Conservation (phyloP, 371 early-diverging fungal species). For the Fennellomyces sp. region DNA sequence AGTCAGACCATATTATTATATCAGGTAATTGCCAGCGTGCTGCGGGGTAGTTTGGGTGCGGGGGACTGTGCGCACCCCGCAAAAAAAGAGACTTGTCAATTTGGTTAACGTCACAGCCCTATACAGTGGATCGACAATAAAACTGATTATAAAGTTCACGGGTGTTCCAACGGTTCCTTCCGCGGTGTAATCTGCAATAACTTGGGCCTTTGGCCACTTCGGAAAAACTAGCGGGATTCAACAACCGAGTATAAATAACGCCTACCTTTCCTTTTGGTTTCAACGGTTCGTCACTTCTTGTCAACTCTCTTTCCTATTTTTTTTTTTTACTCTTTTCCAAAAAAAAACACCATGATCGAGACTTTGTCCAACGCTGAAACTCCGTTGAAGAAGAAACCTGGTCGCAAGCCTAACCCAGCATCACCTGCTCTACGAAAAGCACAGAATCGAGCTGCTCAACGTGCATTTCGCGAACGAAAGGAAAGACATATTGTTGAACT, state of each 20-base stretch:
- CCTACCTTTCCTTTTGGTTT: neutral
- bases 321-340: neutral
- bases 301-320: neutral
- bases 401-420: slow-evolving; percentile 76
- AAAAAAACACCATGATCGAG: neutral
- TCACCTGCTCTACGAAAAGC: slow-evolving; percentile 67
- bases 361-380: neutral
- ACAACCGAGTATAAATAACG: neutral
- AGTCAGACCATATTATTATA: neutral
- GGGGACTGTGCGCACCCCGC: neutral
- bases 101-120: neutral
- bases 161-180: neutral
- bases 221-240: neutral
- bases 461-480: slow-evolving; percentile 78
- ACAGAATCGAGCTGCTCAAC: slow-evolving; percentile 79
- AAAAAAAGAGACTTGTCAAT: neutral
- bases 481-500: slow-evolving; percentile 63
- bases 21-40: neutral
- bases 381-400: slow-evolving; percentile 66
- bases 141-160: neutral
- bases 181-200: neutral
- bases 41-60: neutral
- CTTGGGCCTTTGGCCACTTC: neutral
- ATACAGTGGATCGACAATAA: neutral
- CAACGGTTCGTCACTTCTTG: too few species aligned